Conservation (phyloP, 805 yeast species). For the Scheffersomyces lignosus region DNA sequence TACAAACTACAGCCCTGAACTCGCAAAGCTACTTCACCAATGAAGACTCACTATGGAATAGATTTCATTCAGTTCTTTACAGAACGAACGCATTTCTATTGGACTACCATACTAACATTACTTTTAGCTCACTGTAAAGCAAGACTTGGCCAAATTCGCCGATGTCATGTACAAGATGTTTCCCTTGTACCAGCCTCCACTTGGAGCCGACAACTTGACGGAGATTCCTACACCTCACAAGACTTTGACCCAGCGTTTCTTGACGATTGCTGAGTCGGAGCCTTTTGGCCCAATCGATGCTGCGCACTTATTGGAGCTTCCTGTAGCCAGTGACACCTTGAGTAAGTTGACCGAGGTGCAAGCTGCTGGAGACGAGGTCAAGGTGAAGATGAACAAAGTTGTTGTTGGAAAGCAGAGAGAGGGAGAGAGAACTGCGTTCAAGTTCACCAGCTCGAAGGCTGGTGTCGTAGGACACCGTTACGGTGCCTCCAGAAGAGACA, state of each 20-base stretch:
- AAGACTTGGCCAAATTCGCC: slow-evolving; percentile 61
- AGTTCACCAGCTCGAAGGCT: slow-evolving; percentile 73
- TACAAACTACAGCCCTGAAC: slow-evolving; percentile 34
- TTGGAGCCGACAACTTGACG: slow-evolving; percentile 71
- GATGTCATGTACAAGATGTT: slow-evolving; percentile 73
- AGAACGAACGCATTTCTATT: no score
- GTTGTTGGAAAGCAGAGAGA: slow-evolving; percentile 56
- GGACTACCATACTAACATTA: no score
- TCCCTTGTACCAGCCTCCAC: slow-evolving; percentile 57
- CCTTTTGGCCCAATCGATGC: slow-evolving; percentile 97
- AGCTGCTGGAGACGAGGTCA: slow-evolving; percentile 44
- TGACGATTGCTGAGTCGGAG: slow-evolving; percentile 90
- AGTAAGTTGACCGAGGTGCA: slow-evolving; percentile 64
- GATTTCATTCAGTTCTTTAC: no score
- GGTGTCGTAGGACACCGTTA: slow-evolving; percentile 90
- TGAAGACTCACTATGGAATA: no score
- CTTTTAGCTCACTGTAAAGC: slow-evolving; percentile 24
- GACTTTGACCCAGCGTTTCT: slow-evolving; percentile 76
- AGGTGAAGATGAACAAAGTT: slow-evolving; percentile 29
- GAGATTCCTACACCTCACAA: slow-evolving; percentile 90
- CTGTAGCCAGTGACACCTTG: slow-evolving; percentile 83
- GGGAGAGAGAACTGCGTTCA: slow-evolving; percentile 72
- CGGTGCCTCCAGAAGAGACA: slow-evolving; percentile 88
- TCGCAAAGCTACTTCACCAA: slow-evolving; percentile 3
- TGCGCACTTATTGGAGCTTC: slow-evolving; percentile 75